Evolutionary conservation across 2,329 filamentous ascomycete species (phyloP), one percentile per base, ranked within the genome.

Genomic region (Botrytis pseudocinerea): DNA sequence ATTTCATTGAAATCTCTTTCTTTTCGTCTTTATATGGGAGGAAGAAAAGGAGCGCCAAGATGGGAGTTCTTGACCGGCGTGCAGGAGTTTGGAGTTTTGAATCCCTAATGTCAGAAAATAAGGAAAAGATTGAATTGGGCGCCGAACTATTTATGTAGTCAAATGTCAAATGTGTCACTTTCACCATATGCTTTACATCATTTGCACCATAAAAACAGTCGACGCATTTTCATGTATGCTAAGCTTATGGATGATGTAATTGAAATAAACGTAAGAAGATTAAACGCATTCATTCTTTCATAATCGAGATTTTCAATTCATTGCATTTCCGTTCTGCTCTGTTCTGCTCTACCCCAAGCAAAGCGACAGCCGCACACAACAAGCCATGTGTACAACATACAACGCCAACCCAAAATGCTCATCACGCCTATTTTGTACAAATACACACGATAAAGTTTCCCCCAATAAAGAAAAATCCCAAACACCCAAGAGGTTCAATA

Each of bases 341-440:
- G 28, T 25, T n/a, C n/a, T 68, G n/a, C 65, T 57, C 32, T 35
- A 2, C 28, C 14, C 38, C n/a, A 72, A 70, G 73, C 70, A 57
- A 76, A 68, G 70, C 48, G 46, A 63, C 60, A 69, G 73, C 46
- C 40, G 64, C 61, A 57, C 57, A 61, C n/a, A 46, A 70, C 32
- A 54, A 71, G 54, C 73, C 44, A 74, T 51, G 65, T 48, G 66
- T 70, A 70, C 59, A 70, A 73, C 46, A 57, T 28, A 57, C 14
- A 57, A 73, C 71, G 65, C 65, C 71, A 72, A 60, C 40, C 70
- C 70, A 63, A 72, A 71, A 71, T 71, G 61, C 70, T 54, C 57
- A 57, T 48, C 40, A 38, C 40, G 54, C 62, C 68, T 69, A 69
- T 72, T 71, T 72, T 57, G 62, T 72, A 72, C 66, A 73, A 72